phyloP scores from a whole-genome alignment of 2,329 filamentous ascomycete genomes.

The Epichloe amarillans region DNA sequence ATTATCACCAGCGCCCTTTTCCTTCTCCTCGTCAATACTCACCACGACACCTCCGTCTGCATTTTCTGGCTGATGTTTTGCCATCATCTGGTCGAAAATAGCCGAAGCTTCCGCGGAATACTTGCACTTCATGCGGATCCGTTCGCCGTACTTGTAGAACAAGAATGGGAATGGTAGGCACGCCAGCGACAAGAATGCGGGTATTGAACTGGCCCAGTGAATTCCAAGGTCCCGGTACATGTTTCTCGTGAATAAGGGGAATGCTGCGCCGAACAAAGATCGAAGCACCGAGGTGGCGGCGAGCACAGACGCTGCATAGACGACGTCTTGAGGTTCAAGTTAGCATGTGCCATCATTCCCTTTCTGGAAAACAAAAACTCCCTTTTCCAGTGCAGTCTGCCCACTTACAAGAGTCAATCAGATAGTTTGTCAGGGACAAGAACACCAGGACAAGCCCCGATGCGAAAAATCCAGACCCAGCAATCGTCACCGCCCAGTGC shows the following conservation, averaged over 20 bases:
- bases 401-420: slow-evolving; percentile 45
- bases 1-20: slow-evolving; percentile 3
- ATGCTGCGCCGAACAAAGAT: slow-evolving; percentile 57
- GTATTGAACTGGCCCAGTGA: slow-evolving; percentile 63
- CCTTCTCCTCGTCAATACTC: slow-evolving; percentile 13
- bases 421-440: slow-evolving; percentile 51
- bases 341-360: no score
- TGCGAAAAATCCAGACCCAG: slow-evolving; percentile 35
- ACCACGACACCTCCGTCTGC: slow-evolving; percentile 16
- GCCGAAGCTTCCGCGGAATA: slow-evolving; percentile 54
- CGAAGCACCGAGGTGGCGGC: slow-evolving; percentile 61
- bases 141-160: slow-evolving; percentile 57
- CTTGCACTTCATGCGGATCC: slow-evolving; percentile 54
- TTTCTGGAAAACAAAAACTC: background rate
- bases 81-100: slow-evolving; percentile 36
- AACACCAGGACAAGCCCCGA: slow-evolving; percentile 50
- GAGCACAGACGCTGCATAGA: slow-evolving; percentile 63
- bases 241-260: slow-evolving; percentile 56
- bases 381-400: background rate
- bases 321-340: slow-evolving; percentile 33
- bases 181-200: slow-evolving; percentile 58
- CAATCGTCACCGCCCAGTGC: slow-evolving; percentile 42
- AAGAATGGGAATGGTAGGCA: slow-evolving; percentile 65
- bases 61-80: slow-evolving; percentile 15
- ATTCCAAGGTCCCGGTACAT: slow-evolving; percentile 50